A percentile compares a stretch with the other conserved stretches of the same genome.
These are phyloP conservation scores for Coniochaeta hoffmannii DNA, from an alignment of 2,329 filamentous ascomycete genomes.

Conservation along the genomic window DNA sequence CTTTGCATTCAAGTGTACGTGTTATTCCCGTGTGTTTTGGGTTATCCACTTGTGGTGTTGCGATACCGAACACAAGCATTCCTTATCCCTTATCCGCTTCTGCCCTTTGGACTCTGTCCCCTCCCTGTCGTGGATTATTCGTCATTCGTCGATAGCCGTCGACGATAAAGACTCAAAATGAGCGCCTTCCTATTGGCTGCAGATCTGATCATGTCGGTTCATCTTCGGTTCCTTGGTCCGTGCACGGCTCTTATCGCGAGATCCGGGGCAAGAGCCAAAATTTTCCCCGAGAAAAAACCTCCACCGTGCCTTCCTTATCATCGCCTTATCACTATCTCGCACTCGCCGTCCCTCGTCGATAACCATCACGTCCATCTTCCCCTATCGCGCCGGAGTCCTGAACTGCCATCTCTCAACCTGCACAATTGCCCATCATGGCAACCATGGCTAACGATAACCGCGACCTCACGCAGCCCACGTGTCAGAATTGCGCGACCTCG, in stretches of 20 bases:
- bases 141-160: background rate
- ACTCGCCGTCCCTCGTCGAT: background rate
- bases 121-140: background rate
- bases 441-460: conserved; percentile 48
- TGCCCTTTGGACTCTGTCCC: background rate
- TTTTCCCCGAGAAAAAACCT: conserved; percentile 2
- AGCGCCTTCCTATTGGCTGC: background rate
- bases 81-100: background rate
- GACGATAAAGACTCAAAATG: background rate
- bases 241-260: conserved; percentile 1
- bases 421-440: conserved; percentile 31
- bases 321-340: conserved; percentile 2
- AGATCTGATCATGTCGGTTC: background rate
- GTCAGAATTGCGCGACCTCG: conserved; percentile 92
- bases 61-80: background rate
- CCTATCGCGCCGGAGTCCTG: conserved; percentile 6
- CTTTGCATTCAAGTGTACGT: background rate
- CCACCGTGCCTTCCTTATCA: background rate
- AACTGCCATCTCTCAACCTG: conserved; percentile 4
- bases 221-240: background rate
- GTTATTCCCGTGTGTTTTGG: background rate
- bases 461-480: conserved; percentile 76
- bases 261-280: background rate
- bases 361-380: conserved; percentile 7
- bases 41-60: background rate